Base-by-base conservation (phyloP, 2,329 filamentous ascomycete genomes). In the Fusarium irregulare region DNA sequence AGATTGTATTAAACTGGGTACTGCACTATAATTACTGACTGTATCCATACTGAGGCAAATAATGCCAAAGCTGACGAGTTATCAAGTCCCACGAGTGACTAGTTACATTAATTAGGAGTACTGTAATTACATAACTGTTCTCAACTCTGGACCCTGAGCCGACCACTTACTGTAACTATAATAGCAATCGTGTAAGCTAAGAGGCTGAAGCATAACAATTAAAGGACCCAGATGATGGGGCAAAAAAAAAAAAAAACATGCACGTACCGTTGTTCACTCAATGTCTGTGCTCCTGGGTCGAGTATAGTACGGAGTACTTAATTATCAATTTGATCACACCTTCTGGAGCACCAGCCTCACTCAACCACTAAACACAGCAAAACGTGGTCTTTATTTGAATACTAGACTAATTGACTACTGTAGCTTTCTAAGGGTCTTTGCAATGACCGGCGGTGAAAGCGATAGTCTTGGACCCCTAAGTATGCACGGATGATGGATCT, bases 101-200 rank as follows among this genome's bases (percentile, higher is more conserved):
- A 18, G 10, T 37, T 37, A n/a, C 34, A 37, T 18, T 12, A 37
- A 37, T 18, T 37, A n/a, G 10, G 18, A n/a, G 18, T 37, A 49
- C 16, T 21, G 37, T 18, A 34, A 30, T 34, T n/a, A 28, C 28
- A 28, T 28, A 56, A 27, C 32, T 54, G 42, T 51, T 32, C 25
- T 45, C 23, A 44, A 46, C 34, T 56, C 54, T 41, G 45, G 37
- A 45, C 48, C 68, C 47, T 50, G 40, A 64, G 62, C 50, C 54
- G 11, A 63, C 49, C 23, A 56, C n/a, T 11, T 37, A 51, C 47
- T 63, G 53, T 37, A 46, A 48, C 55, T 55, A 30, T 27, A 54
- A 56, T 56, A 41, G 21, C 47, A 68, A 60, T 46, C 59, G 50
- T 70, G 64, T 70, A 71, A 71, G 67, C 59, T 41, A 68, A 71